Conservation (phyloP, 371 early-diverging fungal species). For the Blakeslea trispora region DNA sequence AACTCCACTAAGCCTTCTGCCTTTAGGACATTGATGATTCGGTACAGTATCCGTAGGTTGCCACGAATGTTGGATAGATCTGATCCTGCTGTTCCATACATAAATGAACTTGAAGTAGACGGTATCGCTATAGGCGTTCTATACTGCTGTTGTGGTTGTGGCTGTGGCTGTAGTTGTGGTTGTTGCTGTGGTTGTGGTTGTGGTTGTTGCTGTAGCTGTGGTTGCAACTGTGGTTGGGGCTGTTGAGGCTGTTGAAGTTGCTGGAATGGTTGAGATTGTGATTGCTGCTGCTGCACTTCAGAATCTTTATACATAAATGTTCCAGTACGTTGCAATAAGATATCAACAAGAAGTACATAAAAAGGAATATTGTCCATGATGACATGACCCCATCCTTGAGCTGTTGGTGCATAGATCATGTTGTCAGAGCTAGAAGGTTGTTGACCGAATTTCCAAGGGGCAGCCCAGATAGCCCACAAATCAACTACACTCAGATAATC, state of each 20-base stretch:
- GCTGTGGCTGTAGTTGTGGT: background rate
- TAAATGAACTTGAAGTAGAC: background rate
- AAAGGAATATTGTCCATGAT: conserved; percentile 35
- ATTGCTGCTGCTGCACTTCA: background rate
- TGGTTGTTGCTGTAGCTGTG: too few relatives aligned
- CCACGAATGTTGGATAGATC: background rate
- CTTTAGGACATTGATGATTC: conserved; percentile 30
- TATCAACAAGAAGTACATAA: conserved; percentile 32
- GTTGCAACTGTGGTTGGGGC: background rate
- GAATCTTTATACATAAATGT: conserved; percentile 21
- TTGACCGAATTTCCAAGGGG: conserved; percentile 34
- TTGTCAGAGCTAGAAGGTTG: conserved; percentile 3
- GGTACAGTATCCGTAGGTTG: conserved; percentile 29
- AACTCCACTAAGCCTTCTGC: conserved; percentile 20
- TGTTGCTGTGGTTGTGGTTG: conserved; percentile 1
- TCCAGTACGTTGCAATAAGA: conserved; percentile 28
- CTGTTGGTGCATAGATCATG: conserved; percentile 8
- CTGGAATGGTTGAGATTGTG: too few relatives aligned
- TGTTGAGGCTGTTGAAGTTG: background rate
- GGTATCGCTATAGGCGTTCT: background rate
- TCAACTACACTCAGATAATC: conserved; percentile 31
- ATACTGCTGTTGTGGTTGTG: background rate
- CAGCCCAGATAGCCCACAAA: conserved; percentile 40
- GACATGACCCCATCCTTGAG: conserved; percentile 26
- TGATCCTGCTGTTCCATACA: background rate